Percentiles rank a stretch among this genome's conserved stretches.
Conservation (phyloP, 345 rosid genomes). For the Eucalyptus sp. region DNA sequence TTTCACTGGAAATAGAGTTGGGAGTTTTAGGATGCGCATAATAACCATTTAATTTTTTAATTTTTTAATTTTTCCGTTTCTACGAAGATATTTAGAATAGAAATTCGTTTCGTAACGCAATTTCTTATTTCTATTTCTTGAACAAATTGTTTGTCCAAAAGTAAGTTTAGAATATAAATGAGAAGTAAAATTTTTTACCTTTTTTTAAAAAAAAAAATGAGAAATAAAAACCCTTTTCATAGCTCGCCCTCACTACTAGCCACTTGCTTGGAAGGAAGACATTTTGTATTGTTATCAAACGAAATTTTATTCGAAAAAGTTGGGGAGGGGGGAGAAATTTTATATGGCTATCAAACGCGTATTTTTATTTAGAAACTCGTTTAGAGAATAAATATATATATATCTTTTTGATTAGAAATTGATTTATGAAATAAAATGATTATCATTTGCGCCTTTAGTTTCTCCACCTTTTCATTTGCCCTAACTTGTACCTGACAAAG, state of each 20-base stretch:
- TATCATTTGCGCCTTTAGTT: not conserved
- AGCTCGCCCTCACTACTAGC: fast-evolving
- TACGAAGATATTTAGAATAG: not conserved
- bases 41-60: no score
- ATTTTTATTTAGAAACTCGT: not conserved
- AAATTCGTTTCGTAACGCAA: not conserved
- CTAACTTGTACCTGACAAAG: not conserved
- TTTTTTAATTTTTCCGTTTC: no score
- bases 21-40: not conserved
- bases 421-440: no score
- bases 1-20: not conserved
- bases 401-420: no score
- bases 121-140: not conserved
- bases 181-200: not conserved
- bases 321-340: no score
- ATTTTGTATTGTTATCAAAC: not conserved
- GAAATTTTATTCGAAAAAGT: fast-evolving
- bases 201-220: no score
- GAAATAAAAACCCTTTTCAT: no score
- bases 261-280: no score
- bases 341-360: fast-evolving
- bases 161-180: not conserved
- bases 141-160: not conserved
- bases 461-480: not conserved
- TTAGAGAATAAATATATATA: no score